Conservation (phyloP, 2,329 filamentous ascomycete genomes). For the Aspergillus chevalieri region DNA sequence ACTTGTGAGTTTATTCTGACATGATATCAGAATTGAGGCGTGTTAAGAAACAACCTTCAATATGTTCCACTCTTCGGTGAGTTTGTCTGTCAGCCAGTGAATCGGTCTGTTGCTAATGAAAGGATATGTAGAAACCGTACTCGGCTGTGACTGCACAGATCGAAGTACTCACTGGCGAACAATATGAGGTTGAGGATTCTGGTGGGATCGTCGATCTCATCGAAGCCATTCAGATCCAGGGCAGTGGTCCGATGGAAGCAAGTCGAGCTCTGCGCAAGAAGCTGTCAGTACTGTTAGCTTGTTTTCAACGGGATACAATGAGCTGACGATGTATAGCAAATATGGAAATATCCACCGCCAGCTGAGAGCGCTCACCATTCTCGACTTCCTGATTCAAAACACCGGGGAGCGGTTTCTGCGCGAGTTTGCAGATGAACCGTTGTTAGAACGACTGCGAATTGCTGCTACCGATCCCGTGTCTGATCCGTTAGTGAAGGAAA, state of each 20-base stretch:
- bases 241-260: constrained; percentile 78
- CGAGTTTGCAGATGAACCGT: constrained; percentile 79
- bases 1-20: not conserved
- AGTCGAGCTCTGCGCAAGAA: constrained; percentile 93
- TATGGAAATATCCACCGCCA: constrained; percentile 94
- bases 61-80: constrained; percentile 34
- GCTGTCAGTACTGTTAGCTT: constrained; percentile 50
- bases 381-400: constrained; percentile 93
- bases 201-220: constrained; percentile 90
- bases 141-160: constrained; percentile 90
- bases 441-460: constrained; percentile 84
- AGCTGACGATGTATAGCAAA: constrained; percentile 51
- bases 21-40: not conserved
- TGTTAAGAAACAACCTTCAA: constrained; percentile 3
- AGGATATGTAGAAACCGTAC: constrained; percentile 64
- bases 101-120: constrained; percentile 5
- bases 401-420: constrained; percentile 81
- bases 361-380: constrained; percentile 75
- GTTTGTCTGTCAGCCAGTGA: constrained; percentile 7
- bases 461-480: constrained; percentile 79
- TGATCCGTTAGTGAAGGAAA: constrained; percentile 77
- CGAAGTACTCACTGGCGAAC: constrained; percentile 82
- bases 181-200: constrained; percentile 84
- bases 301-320: not conserved
- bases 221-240: constrained; percentile 86